These are phyloP conservation scores for Gossypium davidsonii DNA, from an alignment of 441 rosid genomes.

Conservation along the genomic window DNA sequence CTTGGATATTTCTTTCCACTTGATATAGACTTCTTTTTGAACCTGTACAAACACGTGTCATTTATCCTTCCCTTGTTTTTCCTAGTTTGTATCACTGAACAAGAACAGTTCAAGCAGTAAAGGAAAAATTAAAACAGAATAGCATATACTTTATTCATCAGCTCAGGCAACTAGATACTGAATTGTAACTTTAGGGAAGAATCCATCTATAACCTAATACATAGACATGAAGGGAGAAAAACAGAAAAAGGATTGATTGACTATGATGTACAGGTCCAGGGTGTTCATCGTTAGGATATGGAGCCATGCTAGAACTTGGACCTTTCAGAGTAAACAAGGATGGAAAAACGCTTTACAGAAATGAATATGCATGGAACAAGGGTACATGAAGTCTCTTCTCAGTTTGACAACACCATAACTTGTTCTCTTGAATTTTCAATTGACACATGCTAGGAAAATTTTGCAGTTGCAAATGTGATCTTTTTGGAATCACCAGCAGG, in stretches of 20 bases:
- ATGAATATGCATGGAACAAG: slow-evolving; percentile 29
- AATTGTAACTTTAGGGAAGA: neutral
- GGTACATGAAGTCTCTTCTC: slow-evolving; percentile 12
- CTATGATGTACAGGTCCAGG: slow-evolving; percentile 27
- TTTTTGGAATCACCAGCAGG: slow-evolving; percentile 36
- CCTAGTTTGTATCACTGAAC: neutral
- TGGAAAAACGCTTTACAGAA: slow-evolving; percentile 22
- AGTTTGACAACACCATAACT: neutral
- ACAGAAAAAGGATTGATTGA: neutral
- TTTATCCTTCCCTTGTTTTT: neutral
- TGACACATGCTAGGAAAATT: neutral
- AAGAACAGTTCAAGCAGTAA: neutral
- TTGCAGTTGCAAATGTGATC: slow-evolving; percentile 24
- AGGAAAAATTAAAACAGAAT: neutral
- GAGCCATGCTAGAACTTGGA: slow-evolving; percentile 37
- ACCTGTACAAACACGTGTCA: neutral
- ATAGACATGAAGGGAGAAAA: neutral
- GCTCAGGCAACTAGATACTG: neutral
- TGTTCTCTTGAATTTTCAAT: neutral
- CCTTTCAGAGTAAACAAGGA: slow-evolving; percentile 28
- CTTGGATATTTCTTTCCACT: neutral
- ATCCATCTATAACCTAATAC: neutral
- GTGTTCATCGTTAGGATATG: slow-evolving; percentile 32
- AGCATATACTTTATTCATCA: neutral
- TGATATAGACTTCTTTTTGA: neutral